Evolutionary conservation across 108 stramenopile genomes (phyloP), one percentile per base, ranked within the genome.

Genomic region (Nitzschia sp.): DNA sequence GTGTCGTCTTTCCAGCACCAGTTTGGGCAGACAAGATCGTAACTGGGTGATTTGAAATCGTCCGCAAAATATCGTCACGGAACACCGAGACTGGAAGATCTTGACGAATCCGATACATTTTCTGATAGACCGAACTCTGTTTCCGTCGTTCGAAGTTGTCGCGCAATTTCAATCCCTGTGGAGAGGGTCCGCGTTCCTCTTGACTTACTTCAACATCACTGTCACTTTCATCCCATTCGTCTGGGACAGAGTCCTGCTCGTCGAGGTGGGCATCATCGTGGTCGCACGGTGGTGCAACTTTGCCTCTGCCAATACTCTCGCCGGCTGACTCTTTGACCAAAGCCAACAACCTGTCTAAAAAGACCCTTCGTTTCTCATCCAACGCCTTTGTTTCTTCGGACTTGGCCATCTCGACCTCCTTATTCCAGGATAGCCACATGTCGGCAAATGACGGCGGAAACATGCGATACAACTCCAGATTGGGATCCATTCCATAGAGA

Each of bases 11-110:
- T 51, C 89, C 86, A 52, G 85, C 85, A 38, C 85, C 85, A 51
- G 90, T 92, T 72, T 85, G 85, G 6, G 87, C 87, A 43, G 81
- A 80, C 11, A 89, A 37, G 11, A 88, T 80, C 2, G 84, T 88
- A 0, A 93, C 88, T 0, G 71, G 51, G 63, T 88, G 62, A 6
- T 73, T 42, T 14, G n/a, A 11, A 29, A 88, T 67, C 5, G 72
- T 66, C 7, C 80, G 64, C 37, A 92, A 57, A 24, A 92, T 71
- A 14, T 60, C 44, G 10, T 71, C 39, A 26, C 86, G 67, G 51
- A 79, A 86, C 15, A 69, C 54, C 39, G 53, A 57, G 72, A 89
- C 87, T 24, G 91, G 91, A 8, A 92, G 67, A 0, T 57, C 43
- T 10, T 72, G 41, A 51, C 87, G 72, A 14, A 58, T 44, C n/a